phyloP scores from a whole-genome alignment of 169 alveolate species.

The Cryptosporidium xiaoi region DNA sequence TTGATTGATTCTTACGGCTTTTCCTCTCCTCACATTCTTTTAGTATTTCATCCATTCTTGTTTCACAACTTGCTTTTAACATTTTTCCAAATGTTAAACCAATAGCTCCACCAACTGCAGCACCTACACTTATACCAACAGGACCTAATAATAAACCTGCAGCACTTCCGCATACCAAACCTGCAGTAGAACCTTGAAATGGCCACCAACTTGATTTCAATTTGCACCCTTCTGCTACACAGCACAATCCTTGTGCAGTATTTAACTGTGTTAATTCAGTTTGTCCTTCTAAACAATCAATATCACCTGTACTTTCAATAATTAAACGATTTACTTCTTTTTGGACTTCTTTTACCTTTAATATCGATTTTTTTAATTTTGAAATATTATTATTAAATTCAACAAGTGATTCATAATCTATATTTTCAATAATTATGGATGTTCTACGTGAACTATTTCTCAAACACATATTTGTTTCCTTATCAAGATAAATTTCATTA shows the following conservation, averaged over 20 bases:
- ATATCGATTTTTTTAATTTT: conserved; percentile 21
- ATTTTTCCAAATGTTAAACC: conserved; percentile 54
- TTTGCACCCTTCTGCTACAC: conserved; percentile 66
- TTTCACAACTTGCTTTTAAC: conserved; percentile 13
- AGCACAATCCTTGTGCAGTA: conserved; percentile 58
- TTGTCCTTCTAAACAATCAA: conserved; percentile 63
- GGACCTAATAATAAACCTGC: conserved; percentile 69
- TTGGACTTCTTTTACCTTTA: conserved; percentile 38
- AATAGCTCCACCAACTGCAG: conserved; percentile 70
- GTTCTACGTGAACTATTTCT: conserved; percentile 44
- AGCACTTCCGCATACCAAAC: conserved; percentile 67
- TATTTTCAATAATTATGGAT: conserved; percentile 53
- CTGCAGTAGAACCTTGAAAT: conserved; percentile 75
- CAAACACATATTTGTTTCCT: conserved; percentile 4
- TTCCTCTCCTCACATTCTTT: conserved; percentile 56
- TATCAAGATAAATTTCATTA: background rate
- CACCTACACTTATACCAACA: conserved; percentile 63
- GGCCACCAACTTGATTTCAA: conserved; percentile 72
- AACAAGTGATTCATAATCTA: conserved; percentile 40
- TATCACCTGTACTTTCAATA: conserved; percentile 69
- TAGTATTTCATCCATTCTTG: conserved; percentile 47
- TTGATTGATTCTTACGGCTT: background rate
- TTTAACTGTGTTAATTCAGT: conserved; percentile 41
- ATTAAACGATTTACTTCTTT: conserved; percentile 43
- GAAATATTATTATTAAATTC: conserved; percentile 26